Evolutionary conservation across 192 early-diverging fungal genomes (phyloP), one percentile per base, ranked within the genome.

Genomic region (Lobosporangium transversale): DNA sequence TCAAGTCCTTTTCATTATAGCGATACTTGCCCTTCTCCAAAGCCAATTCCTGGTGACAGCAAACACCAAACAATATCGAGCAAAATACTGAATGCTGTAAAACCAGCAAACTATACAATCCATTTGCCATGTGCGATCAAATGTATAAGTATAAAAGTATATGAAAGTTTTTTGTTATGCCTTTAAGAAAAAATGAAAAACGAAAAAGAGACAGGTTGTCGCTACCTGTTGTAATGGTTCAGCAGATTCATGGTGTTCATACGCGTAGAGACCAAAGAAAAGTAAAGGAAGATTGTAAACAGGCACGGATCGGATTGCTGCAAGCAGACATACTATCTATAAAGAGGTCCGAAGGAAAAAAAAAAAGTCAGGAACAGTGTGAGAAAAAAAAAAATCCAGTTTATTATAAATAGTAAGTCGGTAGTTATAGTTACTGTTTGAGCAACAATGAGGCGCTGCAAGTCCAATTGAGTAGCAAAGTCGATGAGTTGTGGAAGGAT

Each of bases 181-280:
- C n/a, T n/a, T n/a, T n/a, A n/a, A n/a, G n/a, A n/a, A n/a, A n/a
- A n/a, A n/a, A n/a, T n/a, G n/a, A n/a, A n/a, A n/a, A n/a, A n/a
- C n/a, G n/a, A n/a, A n/a, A n/a, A n/a, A n/a, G n/a, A n/a, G n/a
- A n/a, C n/a, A n/a, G n/a, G n/a, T n/a, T n/a, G n/a, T n/a, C n/a
- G n/a, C n/a, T 81, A 86, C 85, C 40, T 76, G 80, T 52, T 86
- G 83, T 31, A 86, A 74, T 20, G 85, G 85, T 26, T 76, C 74
- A 33, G 79, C 78, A 11, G 84, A 83, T 30, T 86, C 85, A 48
- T 80, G 80, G 63, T 79, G 74, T 36, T 86, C 67, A 26, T 78
- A 84, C 9, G 85, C 80, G 58, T 83, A 86, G 45, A 84, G 78
- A 6, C 82, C 85, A 62, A 84, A 86, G 47, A 86, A 79, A 42